Evolutionary conservation across 192 early-diverging fungal species (phyloP).

Genomic region (Ramicandelaber brevisporus): DNA sequence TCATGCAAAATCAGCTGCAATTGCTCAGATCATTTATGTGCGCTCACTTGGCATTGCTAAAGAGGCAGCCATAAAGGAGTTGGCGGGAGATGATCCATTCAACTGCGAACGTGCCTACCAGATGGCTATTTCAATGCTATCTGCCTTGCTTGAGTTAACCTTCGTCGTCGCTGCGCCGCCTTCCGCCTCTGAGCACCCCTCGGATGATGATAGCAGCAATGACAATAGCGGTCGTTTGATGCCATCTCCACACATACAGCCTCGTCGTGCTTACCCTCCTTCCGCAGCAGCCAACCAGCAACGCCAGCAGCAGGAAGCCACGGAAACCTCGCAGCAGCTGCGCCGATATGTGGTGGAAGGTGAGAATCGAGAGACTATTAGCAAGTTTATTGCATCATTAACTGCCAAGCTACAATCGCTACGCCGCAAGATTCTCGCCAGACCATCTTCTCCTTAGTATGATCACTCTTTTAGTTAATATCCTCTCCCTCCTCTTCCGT

Average conservation of each 20-base stretch:
- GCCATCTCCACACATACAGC: too few relatives aligned
- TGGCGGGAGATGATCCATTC: slow-evolving; percentile 29
- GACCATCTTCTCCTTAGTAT: neutral
- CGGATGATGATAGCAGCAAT: neutral
- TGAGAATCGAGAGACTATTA: too few relatives aligned
- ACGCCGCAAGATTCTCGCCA: slow-evolving; percentile 1
- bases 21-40: slow-evolving; percentile 50
- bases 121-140: slow-evolving; percentile 46
- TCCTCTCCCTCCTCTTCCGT: neutral
- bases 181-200: too few relatives aligned
- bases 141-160: slow-evolving; percentile 43
- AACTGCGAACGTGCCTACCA: slow-evolving; percentile 51
- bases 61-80: slow-evolving; percentile 28
- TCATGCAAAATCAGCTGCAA: too few relatives aligned
- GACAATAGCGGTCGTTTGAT: too few relatives aligned
- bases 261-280: too few relatives aligned
- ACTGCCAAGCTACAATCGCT: too few relatives aligned
- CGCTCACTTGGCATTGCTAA: slow-evolving; percentile 34
- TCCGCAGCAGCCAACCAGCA: neutral
- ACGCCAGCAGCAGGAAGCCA: neutral
- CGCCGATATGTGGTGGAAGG: too few relatives aligned
- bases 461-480: neutral
- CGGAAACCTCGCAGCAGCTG: neutral
- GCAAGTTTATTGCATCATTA: too few relatives aligned
- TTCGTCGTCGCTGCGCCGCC: too few relatives aligned